Conservation (phyloP, 176 grass and related monocot species). For the Aechmea fasciata region DNA sequence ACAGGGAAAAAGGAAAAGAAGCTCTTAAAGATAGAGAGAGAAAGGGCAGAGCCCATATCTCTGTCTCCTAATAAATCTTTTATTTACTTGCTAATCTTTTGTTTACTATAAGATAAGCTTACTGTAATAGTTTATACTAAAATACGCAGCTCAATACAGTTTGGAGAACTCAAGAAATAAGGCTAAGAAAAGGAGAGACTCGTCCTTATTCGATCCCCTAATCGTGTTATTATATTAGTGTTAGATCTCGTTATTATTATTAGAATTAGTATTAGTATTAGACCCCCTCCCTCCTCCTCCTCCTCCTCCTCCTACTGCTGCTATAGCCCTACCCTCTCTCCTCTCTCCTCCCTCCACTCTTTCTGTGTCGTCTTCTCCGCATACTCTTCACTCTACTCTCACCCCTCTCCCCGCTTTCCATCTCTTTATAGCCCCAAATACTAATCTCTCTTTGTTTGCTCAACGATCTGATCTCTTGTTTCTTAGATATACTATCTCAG, state of each 20-base stretch:
- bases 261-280: not conserved
- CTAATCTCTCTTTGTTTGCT: not conserved
- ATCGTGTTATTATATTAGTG: slow-evolving; percentile 1
- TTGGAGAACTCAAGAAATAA: not conserved
- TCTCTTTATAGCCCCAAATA: not conserved
- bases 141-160: not conserved
- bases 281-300: not conserved
- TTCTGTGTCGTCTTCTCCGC: not conserved
- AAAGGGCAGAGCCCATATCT: not conserved
- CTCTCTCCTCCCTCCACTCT: not conserved
- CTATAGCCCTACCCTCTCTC: not conserved
- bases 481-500: not conserved
- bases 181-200: not conserved
- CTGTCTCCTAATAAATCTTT: not conserved
- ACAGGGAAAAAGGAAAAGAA: not conserved
- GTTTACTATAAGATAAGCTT: not conserved
- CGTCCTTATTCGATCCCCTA: slow-evolving; percentile 15
- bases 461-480: not conserved
- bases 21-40: not conserved
- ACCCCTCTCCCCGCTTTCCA: not conserved
- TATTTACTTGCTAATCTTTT: not conserved
- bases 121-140: not conserved
- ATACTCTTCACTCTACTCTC: not conserved
- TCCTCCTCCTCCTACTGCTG: not conserved
- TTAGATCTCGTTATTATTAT: not conserved